Evolutionary conservation across 1,284 basidiomycete species (phyloP), one percentile per base, ranked within the genome.

Genomic region (Trametes pubescens): DNA sequence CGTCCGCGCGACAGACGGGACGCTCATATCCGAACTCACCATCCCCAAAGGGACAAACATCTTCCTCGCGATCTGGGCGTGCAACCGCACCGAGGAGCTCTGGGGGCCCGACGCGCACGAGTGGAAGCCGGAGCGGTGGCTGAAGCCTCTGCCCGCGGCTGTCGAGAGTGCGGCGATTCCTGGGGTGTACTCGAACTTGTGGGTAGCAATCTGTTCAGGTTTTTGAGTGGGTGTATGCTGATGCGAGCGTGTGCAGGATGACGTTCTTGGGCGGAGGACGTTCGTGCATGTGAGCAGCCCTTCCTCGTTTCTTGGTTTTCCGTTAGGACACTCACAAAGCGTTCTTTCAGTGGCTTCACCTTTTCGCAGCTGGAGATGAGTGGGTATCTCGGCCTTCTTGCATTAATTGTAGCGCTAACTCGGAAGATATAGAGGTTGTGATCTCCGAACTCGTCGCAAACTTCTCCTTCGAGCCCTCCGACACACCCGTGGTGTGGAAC

Each of bases 401-500:
- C 8, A 3, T 8, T 7, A 10, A n/a, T 18, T 10, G 11, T 8
- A 5, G 7, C 29, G 26, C n/a, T 9, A 16, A 14, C 24, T 48
- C 4, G 21, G 46, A 6, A 2, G 29, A 16, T 13, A 57, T 57
- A 18, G 64, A 43, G 9, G 60, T 51, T 10, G 49, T 51, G 32
- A 2, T 51, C 22, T 32, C 49, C 29, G 49, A 51, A 7, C n/a
- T 44, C 7, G 16, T 38, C 1, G 35, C 46, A 13, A 37, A 51
- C 46, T 37, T 22, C 22, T 2, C 46, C 6, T 57, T 57, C 55
- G 34, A 48, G 34, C 32, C 8, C 18, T 65, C 61, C 4, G 59
- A 63, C 8, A 63, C 22, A 32, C 66, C 66, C 6, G 47, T 68
- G 53, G 21, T 65, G 13, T 68, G 64, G 66, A 68, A 68, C 35